Percentiles rank a stretch among this genome's conserved stretches.
Conservation (phyloP, 176 grass and related monocot species). For the Bothriochloa decipiens region DNA sequence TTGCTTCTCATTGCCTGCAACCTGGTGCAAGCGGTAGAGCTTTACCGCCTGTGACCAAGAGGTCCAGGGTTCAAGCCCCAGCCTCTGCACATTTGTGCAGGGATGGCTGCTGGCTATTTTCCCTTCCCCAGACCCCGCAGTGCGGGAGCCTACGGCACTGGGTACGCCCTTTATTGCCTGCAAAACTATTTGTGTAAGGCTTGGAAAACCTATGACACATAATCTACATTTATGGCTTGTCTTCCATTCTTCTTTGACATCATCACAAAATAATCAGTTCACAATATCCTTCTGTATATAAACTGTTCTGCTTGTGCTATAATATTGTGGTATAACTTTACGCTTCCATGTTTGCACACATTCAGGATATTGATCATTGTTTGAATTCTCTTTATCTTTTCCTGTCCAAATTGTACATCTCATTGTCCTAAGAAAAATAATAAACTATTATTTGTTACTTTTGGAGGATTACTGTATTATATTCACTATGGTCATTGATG, state of each 20-base stretch:
- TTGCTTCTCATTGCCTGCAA: no score
- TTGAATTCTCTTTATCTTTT: background rate
- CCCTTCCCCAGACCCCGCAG: no score
- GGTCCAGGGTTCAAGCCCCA: no score
- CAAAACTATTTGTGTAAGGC: background rate
- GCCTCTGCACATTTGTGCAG: no score
- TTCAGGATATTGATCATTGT: background rate
- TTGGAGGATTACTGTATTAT: constrained; percentile 19
- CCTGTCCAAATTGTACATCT: background rate
- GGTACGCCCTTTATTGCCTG: background rate
- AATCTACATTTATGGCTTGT: background rate
- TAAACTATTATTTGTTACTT: constrained; percentile 10
- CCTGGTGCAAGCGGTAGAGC: no score
- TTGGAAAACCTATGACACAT: background rate
- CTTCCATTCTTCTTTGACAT: background rate
- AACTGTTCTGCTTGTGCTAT: background rate
- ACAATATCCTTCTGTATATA: background rate
- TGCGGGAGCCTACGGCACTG: no score
- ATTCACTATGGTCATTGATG: constrained; percentile 14
- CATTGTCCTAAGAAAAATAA: background rate
- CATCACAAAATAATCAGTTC: background rate
- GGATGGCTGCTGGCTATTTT: no score
- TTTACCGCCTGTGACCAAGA: no score
- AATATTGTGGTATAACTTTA: background rate
- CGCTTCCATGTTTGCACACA: background rate